Conservation (phyloP, 768 basidiomycete genomes). For the Leccinellum luteum region DNA sequence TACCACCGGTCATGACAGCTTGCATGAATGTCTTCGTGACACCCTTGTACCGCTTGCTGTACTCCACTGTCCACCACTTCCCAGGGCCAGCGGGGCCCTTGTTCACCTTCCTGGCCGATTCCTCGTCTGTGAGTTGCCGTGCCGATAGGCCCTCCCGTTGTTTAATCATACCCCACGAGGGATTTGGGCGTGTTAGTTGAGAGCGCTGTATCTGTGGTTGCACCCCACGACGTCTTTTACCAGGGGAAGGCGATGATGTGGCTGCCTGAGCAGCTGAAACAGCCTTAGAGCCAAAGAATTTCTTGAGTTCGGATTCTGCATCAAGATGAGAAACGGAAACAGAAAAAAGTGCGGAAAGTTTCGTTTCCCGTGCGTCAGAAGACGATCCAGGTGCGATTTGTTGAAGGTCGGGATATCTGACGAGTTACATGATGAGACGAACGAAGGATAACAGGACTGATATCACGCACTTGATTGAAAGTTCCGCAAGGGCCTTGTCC, state of each 20-base stretch:
- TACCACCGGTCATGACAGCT: constrained; percentile 79
- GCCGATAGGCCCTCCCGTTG: constrained; percentile 73
- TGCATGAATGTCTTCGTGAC: constrained; percentile 79
- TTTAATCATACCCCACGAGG: constrained; percentile 70
- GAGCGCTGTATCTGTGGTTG: constrained; percentile 49
- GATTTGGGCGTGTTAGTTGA: constrained; percentile 72
- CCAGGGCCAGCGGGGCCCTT: constrained; percentile 50
- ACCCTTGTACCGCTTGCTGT: constrained; percentile 79
- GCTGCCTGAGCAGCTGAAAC: constrained; percentile 58
- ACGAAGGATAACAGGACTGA: neutral
- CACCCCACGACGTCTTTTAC: constrained; percentile 37
- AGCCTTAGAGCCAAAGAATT: constrained; percentile 92
- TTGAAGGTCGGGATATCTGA: constrained; percentile 54
- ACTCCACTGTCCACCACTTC: constrained; percentile 88
- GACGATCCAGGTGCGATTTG: constrained; percentile 28
- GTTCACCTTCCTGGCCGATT: constrained; percentile 45
- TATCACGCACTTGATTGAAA: constrained; percentile 65
- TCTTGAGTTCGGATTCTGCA: constrained; percentile 84
- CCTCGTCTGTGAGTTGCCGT: constrained; percentile 53
- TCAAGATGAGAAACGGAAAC: constrained; percentile 85
- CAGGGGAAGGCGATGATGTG: constrained; percentile 33
- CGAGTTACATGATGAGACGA: neutral
- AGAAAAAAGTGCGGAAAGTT: constrained; percentile 58
- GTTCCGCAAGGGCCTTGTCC: constrained; percentile 79
- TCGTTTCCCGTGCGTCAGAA: constrained; percentile 28